A percentile compares a stretch with the other conserved stretches of the same genome.
Conservation (phyloP, 345 rosid genomes). For the Camelina neglecta region DNA sequence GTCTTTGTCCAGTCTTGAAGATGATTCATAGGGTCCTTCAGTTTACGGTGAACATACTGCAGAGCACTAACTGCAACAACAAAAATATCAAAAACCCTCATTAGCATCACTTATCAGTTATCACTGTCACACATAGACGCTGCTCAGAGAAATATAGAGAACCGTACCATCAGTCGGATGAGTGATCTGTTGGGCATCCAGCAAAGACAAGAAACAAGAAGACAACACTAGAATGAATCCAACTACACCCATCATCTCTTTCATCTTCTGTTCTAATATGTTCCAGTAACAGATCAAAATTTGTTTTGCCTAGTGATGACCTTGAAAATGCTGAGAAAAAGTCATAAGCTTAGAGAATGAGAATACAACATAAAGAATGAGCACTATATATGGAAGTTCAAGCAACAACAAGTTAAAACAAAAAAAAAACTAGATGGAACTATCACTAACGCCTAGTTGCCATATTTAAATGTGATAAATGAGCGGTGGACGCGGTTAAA, state of each 20-base stretch:
- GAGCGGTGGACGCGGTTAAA: background rate
- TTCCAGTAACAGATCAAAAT: constrained; percentile 4
- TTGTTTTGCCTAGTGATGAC: background rate
- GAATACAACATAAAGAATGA: background rate
- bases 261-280: constrained; percentile 2
- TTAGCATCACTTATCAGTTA: constrained; percentile 7
- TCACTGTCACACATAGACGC: background rate
- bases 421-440: constrained; percentile 10
- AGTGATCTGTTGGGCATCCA: constrained; percentile 39
- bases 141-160: background rate
- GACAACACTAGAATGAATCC: constrained; percentile 25
- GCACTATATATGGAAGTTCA: constrained; percentile 23
- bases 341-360: constrained; percentile 21
- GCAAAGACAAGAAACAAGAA: constrained; percentile 23
- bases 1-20: constrained; percentile 41
- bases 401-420: background rate
- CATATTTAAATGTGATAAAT: constrained; percentile 7
- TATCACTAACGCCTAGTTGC: constrained; percentile 15
- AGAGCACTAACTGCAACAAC: constrained; percentile 24
- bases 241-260: constrained; percentile 21
- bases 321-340: constrained; percentile 2
- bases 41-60: constrained; percentile 30
- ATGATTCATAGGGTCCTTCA: constrained; percentile 39
- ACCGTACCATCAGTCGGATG: constrained; percentile 37
- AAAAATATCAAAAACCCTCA: background rate